Percentiles rank a stretch among this genome's conserved stretches.
Evolutionary conservation across 148 eudicot species (phyloP).

Genomic region (Vaccinium corymbosum): DNA sequence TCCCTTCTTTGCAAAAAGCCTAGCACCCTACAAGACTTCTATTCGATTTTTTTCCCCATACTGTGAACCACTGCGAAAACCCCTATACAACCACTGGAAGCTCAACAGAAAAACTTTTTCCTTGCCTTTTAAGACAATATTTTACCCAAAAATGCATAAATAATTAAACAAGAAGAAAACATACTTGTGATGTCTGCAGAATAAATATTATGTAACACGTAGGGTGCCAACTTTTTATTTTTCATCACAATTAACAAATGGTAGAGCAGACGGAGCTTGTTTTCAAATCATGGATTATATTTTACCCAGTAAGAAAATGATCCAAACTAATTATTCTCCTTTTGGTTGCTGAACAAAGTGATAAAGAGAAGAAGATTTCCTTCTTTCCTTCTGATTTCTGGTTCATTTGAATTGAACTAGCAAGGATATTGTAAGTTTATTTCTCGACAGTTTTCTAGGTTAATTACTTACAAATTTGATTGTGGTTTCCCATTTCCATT

Average conservation of each 20-base stretch:
- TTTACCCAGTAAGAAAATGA: background rate
- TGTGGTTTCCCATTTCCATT: background rate
- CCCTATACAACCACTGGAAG: background rate
- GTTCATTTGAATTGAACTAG: background rate
- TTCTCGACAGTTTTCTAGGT: background rate
- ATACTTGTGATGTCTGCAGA: background rate
- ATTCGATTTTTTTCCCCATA: too few species aligned
- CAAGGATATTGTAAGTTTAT: background rate
- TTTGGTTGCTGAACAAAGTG: constrained; percentile 2
- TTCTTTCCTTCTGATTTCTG: background rate
- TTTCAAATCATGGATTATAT: background rate
- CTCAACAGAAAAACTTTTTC: background rate
- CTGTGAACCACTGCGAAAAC: too few species aligned
- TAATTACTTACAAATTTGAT: background rate
- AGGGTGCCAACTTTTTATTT: background rate
- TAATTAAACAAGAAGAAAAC: background rate
- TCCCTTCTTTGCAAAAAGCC: too few species aligned
- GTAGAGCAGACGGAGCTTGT: background rate
- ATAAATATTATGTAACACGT: background rate
- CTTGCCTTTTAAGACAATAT: background rate
- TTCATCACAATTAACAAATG: background rate
- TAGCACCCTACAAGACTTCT: too few species aligned
- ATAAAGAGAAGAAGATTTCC: background rate
- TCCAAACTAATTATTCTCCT: background rate
- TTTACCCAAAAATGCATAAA: background rate